A percentile compares a stretch with the other conserved stretches of the same genome.
Conservation (phyloP, 2,329 filamentous ascomycete genomes). For the Colletotrichum cereale region DNA sequence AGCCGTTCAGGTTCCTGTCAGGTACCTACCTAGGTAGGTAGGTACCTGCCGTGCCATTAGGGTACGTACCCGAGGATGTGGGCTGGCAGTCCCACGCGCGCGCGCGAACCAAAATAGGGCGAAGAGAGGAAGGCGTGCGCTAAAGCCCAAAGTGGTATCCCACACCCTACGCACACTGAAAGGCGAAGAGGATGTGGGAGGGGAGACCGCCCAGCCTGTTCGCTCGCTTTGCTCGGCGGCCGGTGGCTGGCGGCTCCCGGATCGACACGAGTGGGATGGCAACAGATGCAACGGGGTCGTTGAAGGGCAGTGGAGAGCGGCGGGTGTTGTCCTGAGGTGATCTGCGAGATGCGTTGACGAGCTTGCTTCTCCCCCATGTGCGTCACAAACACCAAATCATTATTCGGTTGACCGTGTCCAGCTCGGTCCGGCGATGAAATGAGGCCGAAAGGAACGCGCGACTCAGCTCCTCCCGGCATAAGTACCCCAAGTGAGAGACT, state of each 20-base stretch:
- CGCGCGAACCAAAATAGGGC: not conserved
- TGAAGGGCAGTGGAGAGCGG: conserved; percentile 24
- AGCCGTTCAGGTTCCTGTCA: conserved; percentile 1
- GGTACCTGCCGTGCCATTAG: conserved; percentile 11
- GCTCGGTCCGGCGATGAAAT: not conserved
- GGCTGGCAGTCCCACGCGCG: conserved; percentile 1
- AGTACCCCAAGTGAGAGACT: not conserved
- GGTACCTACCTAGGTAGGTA: conserved; percentile 21
- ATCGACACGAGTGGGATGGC: conserved; percentile 27
- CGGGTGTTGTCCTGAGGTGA: not conserved
- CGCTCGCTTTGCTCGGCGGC: conserved; percentile 10
- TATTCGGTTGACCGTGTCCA: not conserved
- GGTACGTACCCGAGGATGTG: conserved; percentile 3
- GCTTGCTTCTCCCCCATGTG: not conserved
- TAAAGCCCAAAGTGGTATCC: not conserved
- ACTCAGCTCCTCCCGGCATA: conserved; percentile 9
- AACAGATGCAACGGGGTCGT: conserved; percentile 29
- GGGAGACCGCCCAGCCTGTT: not conserved
- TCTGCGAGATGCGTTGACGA: not conserved
- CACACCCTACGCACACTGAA: not conserved
- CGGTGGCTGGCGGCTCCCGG: conserved; percentile 38
- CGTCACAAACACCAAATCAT: not conserved
- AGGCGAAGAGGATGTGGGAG: not conserved
- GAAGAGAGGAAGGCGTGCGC: not conserved
- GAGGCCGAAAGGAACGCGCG: not conserved